Conservation (phyloP, 768 basidiomycete genomes). For the Collybiopsis luxurians region DNA sequence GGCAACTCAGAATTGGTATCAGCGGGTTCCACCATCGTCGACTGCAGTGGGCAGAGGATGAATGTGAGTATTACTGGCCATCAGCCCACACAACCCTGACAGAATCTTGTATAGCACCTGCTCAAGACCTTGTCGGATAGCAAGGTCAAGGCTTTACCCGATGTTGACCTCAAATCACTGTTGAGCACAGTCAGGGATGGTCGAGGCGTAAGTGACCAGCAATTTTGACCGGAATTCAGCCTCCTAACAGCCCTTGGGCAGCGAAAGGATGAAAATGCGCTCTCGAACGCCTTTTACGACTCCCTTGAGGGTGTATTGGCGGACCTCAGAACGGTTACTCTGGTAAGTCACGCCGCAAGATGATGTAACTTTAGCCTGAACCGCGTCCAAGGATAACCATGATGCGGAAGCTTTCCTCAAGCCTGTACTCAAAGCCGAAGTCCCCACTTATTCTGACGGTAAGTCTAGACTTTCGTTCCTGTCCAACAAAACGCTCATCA, state of each 20-base stretch:
- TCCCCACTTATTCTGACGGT: constrained; percentile 94
- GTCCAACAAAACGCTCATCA: neutral
- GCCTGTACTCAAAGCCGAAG: constrained; percentile 87
- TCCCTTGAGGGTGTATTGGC: constrained; percentile 84
- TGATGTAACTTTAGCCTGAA: neutral
- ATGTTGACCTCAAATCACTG: constrained; percentile 77
- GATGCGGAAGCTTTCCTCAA: constrained; percentile 93
- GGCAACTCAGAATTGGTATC: constrained; percentile 5
- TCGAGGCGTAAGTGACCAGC: constrained; percentile 56
- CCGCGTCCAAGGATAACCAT: constrained; percentile 62
- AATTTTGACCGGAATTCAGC: neutral
- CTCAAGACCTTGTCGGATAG: constrained; percentile 82
- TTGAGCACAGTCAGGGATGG: constrained; percentile 84
- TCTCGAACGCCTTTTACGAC: constrained; percentile 89
- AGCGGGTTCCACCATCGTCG: constrained; percentile 11
- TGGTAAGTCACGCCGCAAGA: constrained; percentile 39
- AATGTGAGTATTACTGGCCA: constrained; percentile 14
- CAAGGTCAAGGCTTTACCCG: constrained; percentile 58
- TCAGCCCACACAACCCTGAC: constrained; percentile 22
- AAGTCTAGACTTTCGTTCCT: constrained; percentile 21
- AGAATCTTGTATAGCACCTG: constrained; percentile 61
- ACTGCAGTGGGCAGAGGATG: constrained; percentile 33
- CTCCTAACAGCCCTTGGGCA: constrained; percentile 12
- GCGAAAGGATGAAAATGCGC: constrained; percentile 56
- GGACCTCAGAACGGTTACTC: constrained; percentile 79